A percentile compares a stretch with the other conserved stretches of the same genome.
These are phyloP conservation scores for Candida tetrigidarum DNA, from an alignment of 1,139 yeast species.

Conservation along the genomic window DNA sequence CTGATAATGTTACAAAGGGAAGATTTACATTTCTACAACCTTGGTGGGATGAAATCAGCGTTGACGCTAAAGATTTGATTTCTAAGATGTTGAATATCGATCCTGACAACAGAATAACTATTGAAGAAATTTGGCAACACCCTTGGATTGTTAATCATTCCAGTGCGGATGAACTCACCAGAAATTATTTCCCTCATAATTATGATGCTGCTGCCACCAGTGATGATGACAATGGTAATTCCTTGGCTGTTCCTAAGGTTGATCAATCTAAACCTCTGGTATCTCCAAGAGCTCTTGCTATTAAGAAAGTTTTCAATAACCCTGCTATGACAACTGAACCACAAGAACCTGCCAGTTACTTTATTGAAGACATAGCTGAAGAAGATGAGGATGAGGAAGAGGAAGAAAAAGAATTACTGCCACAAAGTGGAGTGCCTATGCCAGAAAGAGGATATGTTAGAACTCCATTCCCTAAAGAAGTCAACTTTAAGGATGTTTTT, in stretches of 20 bases:
- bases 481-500: conserved; percentile 41
- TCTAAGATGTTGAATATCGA: conserved; percentile 57
- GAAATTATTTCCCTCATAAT: conserved; percentile 15
- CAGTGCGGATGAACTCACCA: conserved; percentile 9
- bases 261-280: conserved; percentile 26
- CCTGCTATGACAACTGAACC: conserved; percentile 40
- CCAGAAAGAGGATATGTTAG: conserved; percentile 22
- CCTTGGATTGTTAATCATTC: conserved; percentile 33
- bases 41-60: conserved; percentile 96
- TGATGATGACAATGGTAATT: conserved; percentile 2
- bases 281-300: conserved; percentile 50
- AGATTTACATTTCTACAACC: conserved; percentile 84
- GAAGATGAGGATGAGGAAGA: conserved; percentile 21
- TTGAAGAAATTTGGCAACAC: conserved; percentile 64
- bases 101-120: conserved; percentile 67
- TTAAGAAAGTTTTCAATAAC: conserved; percentile 48
- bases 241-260: conserved; percentile 12
- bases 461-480: conserved; percentile 35
- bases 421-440: conserved; percentile 1
- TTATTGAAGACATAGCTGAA: conserved; percentile 28
- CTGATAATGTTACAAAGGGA: conserved; percentile 83
- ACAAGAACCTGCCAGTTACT: conserved; percentile 22
- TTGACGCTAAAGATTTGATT: conserved; percentile 73
- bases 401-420: conserved; percentile 9
- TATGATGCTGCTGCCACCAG: conserved; percentile 13